Evolutionary conservation across 495 filamentous ascomycete genomes (phyloP).

Genomic region (Xylaria cubensis): DNA sequence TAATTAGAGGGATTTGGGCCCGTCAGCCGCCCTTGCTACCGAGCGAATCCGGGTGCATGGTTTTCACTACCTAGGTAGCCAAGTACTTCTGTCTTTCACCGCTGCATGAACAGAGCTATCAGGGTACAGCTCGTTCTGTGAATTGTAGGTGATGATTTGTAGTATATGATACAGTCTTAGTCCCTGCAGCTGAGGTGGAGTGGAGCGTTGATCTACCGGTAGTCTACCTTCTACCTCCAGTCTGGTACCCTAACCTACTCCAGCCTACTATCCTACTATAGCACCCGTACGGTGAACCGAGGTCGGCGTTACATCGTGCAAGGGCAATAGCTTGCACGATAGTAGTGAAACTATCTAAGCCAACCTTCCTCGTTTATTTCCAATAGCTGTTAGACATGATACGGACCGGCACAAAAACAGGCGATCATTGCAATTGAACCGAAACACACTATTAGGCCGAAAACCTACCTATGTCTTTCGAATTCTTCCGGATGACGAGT

Average conservation of each 20-base stretch:
- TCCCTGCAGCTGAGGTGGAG: neutral
- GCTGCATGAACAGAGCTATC: neutral
- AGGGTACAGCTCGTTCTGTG: neutral
- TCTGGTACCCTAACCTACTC: too few relatives aligned
- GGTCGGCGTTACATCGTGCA: neutral
- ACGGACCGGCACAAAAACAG: neutral
- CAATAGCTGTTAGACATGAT: neutral
- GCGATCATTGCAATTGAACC: neutral
- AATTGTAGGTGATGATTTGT: neutral
- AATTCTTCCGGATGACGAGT: neutral
- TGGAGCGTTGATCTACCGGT: slow-evolving; percentile 11
- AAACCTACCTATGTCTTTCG: neutral
- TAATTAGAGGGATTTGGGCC: neutral
- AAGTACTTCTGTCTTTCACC: neutral
- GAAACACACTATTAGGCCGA: neutral
- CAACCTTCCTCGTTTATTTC: neutral
- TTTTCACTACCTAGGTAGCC: neutral
- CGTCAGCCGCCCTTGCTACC: neutral
- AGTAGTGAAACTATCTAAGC: neutral
- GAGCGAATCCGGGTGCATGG: neutral
- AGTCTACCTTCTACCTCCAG: neutral
- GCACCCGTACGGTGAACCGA: too few relatives aligned
- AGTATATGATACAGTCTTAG: neutral
- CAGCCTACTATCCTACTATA: too few relatives aligned
- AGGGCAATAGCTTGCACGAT: neutral